Evolutionary conservation across 106 monocot genomes (phyloP).

Genomic region (Xerophyta viscosa): DNA sequence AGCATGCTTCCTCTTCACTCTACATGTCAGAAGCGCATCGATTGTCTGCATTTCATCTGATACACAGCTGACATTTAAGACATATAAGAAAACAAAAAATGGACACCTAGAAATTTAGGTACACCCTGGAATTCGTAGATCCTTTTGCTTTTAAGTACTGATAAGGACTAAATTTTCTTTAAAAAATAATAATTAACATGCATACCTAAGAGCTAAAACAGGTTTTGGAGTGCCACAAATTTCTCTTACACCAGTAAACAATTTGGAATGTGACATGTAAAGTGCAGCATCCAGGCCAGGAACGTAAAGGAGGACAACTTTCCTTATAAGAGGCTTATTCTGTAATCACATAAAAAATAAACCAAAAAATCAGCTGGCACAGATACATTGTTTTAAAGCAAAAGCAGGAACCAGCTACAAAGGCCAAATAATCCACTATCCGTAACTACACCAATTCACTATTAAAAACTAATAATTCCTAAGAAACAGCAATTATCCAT

Average conservation of each 20-base stretch:
- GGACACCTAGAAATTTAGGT: neutral
- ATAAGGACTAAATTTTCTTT: no score
- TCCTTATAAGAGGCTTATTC: slow-evolving; percentile 87
- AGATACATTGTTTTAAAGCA: no score
- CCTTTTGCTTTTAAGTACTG: no score
- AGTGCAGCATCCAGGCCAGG: slow-evolving; percentile 95
- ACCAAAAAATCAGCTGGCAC: no score
- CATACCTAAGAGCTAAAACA: slow-evolving; percentile 79
- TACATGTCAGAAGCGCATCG: slow-evolving; percentile 80
- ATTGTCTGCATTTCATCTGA: slow-evolving; percentile 85
- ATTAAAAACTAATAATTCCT: no score
- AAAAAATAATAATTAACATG: neutral
- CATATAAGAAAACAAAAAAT: neutral
- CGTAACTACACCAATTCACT: no score
- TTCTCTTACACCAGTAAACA: slow-evolving; percentile 48
- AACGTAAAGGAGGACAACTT: slow-evolving; percentile 80
- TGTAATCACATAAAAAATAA: slow-evolving; percentile 13
- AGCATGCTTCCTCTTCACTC: slow-evolving; percentile 73
- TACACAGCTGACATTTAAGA: slow-evolving; percentile 49
- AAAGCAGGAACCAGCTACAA: no score
- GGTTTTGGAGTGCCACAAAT: slow-evolving; percentile 75
- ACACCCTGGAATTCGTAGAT: no score
- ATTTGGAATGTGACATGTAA: slow-evolving; percentile 58
- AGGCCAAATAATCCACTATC: no score
- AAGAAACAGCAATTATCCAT: no score